Conservation (phyloP, 345 rosid species). For the Cardamine resedifolia region DNA sequence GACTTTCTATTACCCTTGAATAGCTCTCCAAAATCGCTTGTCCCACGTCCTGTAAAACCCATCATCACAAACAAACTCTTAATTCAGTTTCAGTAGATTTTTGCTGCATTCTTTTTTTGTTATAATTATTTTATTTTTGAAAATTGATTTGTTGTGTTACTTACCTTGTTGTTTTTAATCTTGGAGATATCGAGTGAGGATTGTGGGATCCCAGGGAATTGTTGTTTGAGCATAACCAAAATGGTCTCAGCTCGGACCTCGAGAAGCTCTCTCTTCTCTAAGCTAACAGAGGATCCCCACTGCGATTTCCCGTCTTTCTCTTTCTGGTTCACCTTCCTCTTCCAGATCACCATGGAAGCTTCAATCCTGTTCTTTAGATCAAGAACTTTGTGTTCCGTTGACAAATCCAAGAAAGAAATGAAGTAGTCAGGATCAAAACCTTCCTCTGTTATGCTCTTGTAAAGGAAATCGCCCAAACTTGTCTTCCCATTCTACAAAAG, state of each 20-base stretch:
- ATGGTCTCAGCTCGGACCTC: conserved; percentile 90
- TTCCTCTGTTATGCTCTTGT: conserved; percentile 82
- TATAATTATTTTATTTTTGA: too few relatives aligned
- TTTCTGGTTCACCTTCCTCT: conserved; percentile 70
- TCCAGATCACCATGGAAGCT: conserved; percentile 96
- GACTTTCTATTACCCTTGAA: conserved; percentile 81
- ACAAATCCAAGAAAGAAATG: conserved; percentile 67
- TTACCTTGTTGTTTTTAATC: conserved; percentile 70
- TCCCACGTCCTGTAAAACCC: conserved; percentile 66
- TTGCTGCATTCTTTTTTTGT: not conserved
- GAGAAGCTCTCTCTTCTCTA: conserved; percentile 91
- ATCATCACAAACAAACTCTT: not conserved
- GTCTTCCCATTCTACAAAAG: conserved; percentile 72
- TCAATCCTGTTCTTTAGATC: conserved; percentile 91
- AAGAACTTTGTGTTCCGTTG: conserved; percentile 78
- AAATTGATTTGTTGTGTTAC: not conserved
- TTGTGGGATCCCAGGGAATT: conserved; percentile 79
- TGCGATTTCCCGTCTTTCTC: conserved; percentile 79
- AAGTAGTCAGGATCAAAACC: conserved; percentile 75
- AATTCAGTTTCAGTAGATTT: not conserved
- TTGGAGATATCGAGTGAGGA: conserved; percentile 82
- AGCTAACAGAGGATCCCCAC: conserved; percentile 83
- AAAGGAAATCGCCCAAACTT: conserved; percentile 78
- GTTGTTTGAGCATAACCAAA: conserved; percentile 67
- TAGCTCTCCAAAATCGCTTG: conserved; percentile 91